These are phyloP conservation scores for Coemansia umbellata DNA, from an alignment of 192 early-diverging fungal species.

Conservation along the genomic window DNA sequence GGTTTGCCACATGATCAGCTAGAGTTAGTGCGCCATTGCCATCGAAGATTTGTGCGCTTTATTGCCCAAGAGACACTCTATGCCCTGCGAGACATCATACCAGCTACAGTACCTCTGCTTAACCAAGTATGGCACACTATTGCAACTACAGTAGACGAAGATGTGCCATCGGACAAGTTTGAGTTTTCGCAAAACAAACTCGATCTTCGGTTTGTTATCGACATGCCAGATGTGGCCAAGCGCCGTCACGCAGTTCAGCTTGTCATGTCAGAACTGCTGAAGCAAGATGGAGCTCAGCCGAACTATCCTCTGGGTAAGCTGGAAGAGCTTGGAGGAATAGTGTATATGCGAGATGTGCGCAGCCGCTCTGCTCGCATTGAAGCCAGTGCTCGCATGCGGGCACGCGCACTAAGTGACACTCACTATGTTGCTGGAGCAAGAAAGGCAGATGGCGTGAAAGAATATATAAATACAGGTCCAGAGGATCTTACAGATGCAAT, in stretches of 20 bases:
- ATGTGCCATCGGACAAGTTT: slow-evolving; percentile 29
- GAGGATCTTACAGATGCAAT: slow-evolving; percentile 31
- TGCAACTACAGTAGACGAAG: slow-evolving; percentile 46
- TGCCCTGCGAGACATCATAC: slow-evolving; percentile 40
- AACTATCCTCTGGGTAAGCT: slow-evolving; percentile 29
- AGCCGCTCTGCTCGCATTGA: slow-evolving; percentile 38
- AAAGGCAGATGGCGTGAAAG: background rate
- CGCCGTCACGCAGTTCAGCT: slow-evolving; percentile 34
- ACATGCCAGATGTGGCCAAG: slow-evolving; percentile 16
- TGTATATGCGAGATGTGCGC: slow-evolving; percentile 48
- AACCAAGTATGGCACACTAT: slow-evolving; percentile 51
- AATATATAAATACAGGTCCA: background rate
- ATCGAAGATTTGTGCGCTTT: slow-evolving; percentile 41
- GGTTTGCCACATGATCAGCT: slow-evolving; percentile 45
- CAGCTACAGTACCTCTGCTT: slow-evolving; percentile 40
- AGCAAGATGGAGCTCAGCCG: slow-evolving; percentile 4
- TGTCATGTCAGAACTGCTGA: slow-evolving; percentile 39
- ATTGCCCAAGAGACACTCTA: slow-evolving; percentile 47
- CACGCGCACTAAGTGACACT: slow-evolving; percentile 16
- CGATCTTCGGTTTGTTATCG: slow-evolving; percentile 28
- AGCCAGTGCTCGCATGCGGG: slow-evolving; percentile 25
- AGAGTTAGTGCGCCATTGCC: slow-evolving; percentile 39
- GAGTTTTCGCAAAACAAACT: slow-evolving; percentile 50
- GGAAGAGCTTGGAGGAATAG: slow-evolving; percentile 23
- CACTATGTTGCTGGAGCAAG: slow-evolving; percentile 2